A percentile compares a stretch with the other conserved stretches of the same genome.
phyloP scores from a whole-genome alignment of 495 filamentous ascomycete genomes.

The Cryomyces antarcticus region DNA sequence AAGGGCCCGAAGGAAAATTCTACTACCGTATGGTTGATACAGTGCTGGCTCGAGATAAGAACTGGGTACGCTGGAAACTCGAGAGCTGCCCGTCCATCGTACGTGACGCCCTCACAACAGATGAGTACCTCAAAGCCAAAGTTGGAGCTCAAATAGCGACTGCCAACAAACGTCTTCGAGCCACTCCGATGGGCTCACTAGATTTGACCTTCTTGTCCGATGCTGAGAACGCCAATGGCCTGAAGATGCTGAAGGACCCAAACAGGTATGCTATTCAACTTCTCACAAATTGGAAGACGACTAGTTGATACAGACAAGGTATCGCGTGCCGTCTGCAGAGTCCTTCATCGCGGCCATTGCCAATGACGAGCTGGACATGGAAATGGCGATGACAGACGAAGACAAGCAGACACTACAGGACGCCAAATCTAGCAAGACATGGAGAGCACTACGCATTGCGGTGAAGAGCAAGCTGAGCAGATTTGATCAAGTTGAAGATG shows the following conservation, averaged over 20 bases:
- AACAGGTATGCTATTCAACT: constrained; percentile 24
- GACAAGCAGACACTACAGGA: constrained; percentile 45
- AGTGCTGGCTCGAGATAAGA: constrained; percentile 83
- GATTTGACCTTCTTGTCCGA: constrained; percentile 61
- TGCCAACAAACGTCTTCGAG: constrained; percentile 41
- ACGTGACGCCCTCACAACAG: constrained; percentile 40
- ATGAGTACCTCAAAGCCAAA: constrained; percentile 45
- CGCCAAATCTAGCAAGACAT: constrained; percentile 65
- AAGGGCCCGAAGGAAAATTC: constrained; percentile 64
- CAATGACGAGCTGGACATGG: constrained; percentile 60
- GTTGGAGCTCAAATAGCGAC: constrained; percentile 39
- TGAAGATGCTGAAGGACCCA: constrained; percentile 37
- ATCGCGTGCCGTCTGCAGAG: constrained; percentile 31
- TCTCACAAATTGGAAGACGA: constrained; percentile 2
- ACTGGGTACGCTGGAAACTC: constrained; percentile 96
- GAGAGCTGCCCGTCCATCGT: constrained; percentile 81
- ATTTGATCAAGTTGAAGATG: constrained; percentile 76
- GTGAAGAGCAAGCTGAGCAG: constrained; percentile 44
- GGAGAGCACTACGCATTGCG: constrained; percentile 68
- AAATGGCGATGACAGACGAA: constrained; percentile 51
- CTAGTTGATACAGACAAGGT: constrained; percentile 13
- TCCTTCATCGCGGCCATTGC: constrained; percentile 33
- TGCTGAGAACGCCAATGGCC: constrained; percentile 26
- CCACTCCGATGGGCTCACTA: constrained; percentile 47
- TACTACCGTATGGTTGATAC: constrained; percentile 95